Percentiles rank a stretch among this genome's conserved stretches.
Conservation (phyloP, 306 rosid genomes). For the Mucuna pruriens region DNA sequence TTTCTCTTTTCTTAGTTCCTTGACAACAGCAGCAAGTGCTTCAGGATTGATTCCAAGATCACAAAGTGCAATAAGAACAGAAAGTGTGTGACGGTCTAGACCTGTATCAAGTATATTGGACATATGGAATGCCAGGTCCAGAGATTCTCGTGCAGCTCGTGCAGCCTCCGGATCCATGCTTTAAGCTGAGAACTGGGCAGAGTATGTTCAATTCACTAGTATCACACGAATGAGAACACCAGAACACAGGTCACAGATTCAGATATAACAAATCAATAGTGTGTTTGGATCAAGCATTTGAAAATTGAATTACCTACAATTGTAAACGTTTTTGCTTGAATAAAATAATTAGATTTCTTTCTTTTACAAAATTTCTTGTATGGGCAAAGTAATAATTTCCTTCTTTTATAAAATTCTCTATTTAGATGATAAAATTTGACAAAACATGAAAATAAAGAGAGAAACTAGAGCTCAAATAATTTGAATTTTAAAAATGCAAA, state of each 20-base stretch:
- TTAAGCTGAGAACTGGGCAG: not conserved
- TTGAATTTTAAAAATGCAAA: not conserved
- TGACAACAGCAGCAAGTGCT: conserved; percentile 77
- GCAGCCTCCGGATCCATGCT: conserved; percentile 74
- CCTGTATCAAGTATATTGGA: conserved; percentile 69
- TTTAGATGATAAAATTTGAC: not conserved
- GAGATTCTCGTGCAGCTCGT: conserved; percentile 69
- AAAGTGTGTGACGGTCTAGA: conserved; percentile 80
- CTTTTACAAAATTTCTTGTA: not conserved
- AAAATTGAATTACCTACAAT: not conserved
- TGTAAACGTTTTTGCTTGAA: not conserved
- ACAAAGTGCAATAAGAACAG: conserved; percentile 79
- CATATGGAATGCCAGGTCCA: conserved; percentile 79
- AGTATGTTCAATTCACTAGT: not conserved
- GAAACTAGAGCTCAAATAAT: not conserved
- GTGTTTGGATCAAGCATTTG: not conserved
- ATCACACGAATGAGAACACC: not conserved
- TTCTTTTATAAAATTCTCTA: not conserved
- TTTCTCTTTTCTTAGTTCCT: conserved; percentile 59
- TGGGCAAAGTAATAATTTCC: not conserved
- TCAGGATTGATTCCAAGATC: conserved; percentile 85
- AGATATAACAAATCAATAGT: conserved; percentile 5
- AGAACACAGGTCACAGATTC: not conserved
- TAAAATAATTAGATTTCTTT: not conserved
- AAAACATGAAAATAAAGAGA: not conserved